Conservation (phyloP, 2,329 filamentous ascomycete genomes). For the Dactylellina leptospora region DNA sequence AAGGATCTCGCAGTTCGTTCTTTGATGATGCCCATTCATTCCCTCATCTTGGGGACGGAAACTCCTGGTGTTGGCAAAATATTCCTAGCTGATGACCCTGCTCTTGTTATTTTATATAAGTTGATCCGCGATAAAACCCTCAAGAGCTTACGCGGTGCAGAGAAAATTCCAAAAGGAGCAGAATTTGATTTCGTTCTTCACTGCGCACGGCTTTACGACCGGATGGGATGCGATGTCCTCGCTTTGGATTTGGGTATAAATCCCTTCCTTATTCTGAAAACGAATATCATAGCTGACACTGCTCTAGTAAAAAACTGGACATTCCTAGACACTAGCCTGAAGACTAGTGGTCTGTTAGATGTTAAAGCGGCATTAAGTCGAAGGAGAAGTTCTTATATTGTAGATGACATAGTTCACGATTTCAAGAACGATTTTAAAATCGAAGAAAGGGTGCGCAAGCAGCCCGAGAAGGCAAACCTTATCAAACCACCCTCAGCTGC, state of each 20-base stretch:
- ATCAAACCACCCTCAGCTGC: constrained; percentile 73
- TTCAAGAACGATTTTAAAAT: constrained; percentile 53
- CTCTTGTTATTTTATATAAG: constrained; percentile 84
- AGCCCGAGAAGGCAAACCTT: constrained; percentile 60
- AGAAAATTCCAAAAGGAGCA: constrained; percentile 77
- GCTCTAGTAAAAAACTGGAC: constrained; percentile 77
- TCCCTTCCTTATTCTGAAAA: constrained; percentile 54
- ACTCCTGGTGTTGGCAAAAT: constrained; percentile 76
- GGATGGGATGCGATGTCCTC: constrained; percentile 92
- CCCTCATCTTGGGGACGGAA: constrained; percentile 71
- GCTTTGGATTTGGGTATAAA: constrained; percentile 79
- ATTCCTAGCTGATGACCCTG: constrained; percentile 90
- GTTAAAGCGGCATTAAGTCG: constrained; percentile 60
- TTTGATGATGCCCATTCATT: constrained; percentile 82
- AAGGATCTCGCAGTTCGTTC: constrained; percentile 84
- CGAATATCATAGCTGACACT: constrained; percentile 3
- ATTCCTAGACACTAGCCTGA: constrained; percentile 68
- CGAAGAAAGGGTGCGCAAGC: constrained; percentile 57
- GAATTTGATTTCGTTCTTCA: constrained; percentile 92
- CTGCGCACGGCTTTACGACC: constrained; percentile 82
- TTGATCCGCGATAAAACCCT: constrained; percentile 82
- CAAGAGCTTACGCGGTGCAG: constrained; percentile 84
- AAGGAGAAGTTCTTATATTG: constrained; percentile 78
- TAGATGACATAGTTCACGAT: constrained; percentile 72
- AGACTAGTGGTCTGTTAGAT: constrained; percentile 61